Evolutionary conservation across 1,284 basidiomycete species (phyloP).

Genomic region (Trametes polyzona): DNA sequence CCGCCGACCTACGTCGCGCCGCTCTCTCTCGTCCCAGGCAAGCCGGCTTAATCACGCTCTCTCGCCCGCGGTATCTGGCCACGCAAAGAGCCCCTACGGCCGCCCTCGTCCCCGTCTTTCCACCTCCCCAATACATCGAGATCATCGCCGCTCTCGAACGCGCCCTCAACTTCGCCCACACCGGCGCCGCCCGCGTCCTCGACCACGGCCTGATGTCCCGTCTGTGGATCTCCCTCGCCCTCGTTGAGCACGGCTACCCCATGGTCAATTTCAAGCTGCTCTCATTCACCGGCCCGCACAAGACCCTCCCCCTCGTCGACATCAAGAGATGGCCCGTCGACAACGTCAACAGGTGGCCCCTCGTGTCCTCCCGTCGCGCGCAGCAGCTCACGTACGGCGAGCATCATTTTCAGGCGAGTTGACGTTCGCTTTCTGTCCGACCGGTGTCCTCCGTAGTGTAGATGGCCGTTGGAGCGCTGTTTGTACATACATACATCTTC

Average conservation of each 20-base stretch:
- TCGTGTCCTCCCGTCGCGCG: background rate
- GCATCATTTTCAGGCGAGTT: background rate
- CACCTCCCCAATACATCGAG: no score
- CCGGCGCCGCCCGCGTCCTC: background rate
- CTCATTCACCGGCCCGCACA: background rate
- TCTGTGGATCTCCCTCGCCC: background rate
- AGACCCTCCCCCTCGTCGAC: background rate
- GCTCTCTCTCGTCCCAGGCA: no score
- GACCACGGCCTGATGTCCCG: background rate
- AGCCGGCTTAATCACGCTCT: no score
- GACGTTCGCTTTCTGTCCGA: no score
- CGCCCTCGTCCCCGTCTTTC: no score
- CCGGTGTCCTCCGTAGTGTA: no score
- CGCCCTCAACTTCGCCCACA: background rate
- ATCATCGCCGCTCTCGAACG: background rate
- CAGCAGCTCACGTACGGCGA: conserved; percentile 1
- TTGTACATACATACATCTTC: no score
- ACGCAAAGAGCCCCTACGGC: no score
- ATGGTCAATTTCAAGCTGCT: background rate
- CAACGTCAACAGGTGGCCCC: background rate
- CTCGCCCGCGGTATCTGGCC: no score
- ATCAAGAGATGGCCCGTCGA: background rate
- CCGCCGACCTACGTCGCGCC: no score
- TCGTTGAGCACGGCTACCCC: background rate
- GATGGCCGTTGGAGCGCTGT: no score